Conservation (phyloP, 805 yeast genomes). For the Sugiyamaella lignohabitans region DNA sequence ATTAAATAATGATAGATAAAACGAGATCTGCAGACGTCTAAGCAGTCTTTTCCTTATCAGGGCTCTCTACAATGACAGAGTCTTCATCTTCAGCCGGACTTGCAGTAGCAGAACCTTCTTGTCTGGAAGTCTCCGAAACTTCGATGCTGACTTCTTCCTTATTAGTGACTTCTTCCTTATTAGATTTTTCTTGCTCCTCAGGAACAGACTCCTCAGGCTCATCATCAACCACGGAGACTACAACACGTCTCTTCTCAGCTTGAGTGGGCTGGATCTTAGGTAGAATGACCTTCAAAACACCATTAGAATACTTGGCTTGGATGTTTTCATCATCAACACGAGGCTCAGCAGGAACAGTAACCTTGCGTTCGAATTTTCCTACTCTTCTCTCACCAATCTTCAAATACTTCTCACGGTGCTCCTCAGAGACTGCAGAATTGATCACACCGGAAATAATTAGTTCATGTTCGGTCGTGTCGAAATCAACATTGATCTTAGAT, state of each 20-base stretch:
- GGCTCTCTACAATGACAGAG: conserved; percentile 8
- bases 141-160: conserved; percentile 3
- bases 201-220: conserved; percentile 10
- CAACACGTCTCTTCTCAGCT: conserved; percentile 29
- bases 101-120: not conserved
- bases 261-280: conserved; percentile 39
- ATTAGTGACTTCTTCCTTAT: too few relatives aligned
- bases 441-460: conserved; percentile 43
- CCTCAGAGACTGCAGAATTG: conserved; percentile 26
- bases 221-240: conserved; percentile 18
- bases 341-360: conserved; percentile 50
- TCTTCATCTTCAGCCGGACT: conserved; percentile 4
- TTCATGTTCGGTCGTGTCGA: conserved; percentile 52
- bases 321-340: conserved; percentile 47
- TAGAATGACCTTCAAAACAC: conserved; percentile 45
- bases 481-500: conserved; percentile 48
- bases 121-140: not conserved
- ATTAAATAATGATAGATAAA: too few relatives aligned
- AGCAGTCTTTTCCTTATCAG: not conserved
- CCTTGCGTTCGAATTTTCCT: conserved; percentile 52
- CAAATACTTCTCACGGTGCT: conserved; percentile 35
- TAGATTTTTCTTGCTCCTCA: conserved; percentile 6
- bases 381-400: conserved; percentile 49
- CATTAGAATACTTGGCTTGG: conserved; percentile 48
- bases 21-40: too few relatives aligned